Percentiles rank a stretch among this genome's conserved stretches.
phyloP scores from a whole-genome alignment of 2,329 filamentous ascomycete species.

The Hansfordia pulvinata region DNA sequence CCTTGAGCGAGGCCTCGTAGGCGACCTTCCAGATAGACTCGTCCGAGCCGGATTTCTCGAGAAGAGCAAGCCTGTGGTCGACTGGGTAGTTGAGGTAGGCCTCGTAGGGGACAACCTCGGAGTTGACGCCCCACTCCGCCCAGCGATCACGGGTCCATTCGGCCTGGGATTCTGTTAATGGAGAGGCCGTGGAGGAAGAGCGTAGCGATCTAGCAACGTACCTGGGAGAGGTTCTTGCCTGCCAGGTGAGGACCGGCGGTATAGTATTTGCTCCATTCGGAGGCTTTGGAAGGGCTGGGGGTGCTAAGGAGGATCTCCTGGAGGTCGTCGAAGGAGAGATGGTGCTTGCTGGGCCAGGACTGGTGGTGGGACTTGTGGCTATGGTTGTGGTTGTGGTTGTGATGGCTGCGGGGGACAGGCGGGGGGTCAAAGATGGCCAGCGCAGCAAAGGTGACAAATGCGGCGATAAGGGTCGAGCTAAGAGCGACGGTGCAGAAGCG shows the following conservation, averaged over 20 bases:
- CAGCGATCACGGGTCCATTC: constrained; percentile 64
- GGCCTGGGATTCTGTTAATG: constrained; percentile 26
- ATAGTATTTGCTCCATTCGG: constrained; percentile 69
- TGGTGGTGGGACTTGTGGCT: constrained; percentile 13
- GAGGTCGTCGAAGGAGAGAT: constrained; percentile 34
- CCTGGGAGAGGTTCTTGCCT: constrained; percentile 64
- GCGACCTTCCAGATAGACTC: constrained; percentile 41
- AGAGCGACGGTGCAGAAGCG: constrained; percentile 53
- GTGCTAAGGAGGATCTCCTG: constrained; percentile 42
- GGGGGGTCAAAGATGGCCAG: constrained; percentile 16
- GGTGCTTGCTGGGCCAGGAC: no score
- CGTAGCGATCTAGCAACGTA: constrained; percentile 9
- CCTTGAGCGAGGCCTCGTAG: constrained; percentile 71
- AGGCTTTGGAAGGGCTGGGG: constrained; percentile 39
- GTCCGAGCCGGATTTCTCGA: constrained; percentile 31
- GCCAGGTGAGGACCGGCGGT: constrained; percentile 63
- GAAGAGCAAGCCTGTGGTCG: constrained; percentile 54
- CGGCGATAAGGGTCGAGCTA: constrained; percentile 36
- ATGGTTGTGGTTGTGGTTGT: constrained; percentile 17
- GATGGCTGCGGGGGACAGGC: constrained; percentile 14
- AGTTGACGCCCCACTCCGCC: constrained; percentile 55
- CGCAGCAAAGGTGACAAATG: constrained; percentile 33
- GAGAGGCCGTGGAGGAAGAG: constrained; percentile 4
- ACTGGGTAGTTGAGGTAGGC: constrained; percentile 67
- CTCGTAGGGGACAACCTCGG: constrained; percentile 56